phyloP scores from a whole-genome alignment of 2,329 filamentous ascomycete genomes.

The Gnomoniopsis sp. region DNA sequence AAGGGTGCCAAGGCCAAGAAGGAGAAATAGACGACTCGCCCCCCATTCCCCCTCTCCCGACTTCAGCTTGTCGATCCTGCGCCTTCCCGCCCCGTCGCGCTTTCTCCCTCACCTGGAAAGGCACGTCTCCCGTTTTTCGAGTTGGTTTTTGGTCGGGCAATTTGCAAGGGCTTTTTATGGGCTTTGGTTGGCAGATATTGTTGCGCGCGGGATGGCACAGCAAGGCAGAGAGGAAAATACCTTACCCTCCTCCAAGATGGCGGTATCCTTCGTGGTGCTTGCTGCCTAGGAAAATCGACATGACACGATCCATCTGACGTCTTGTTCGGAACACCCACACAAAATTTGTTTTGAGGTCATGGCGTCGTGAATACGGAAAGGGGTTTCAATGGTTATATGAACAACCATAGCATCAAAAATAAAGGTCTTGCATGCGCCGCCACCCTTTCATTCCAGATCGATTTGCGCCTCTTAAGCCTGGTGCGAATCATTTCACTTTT shows the following conservation, averaged over 20 bases:
- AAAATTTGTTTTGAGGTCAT: slow-evolving; percentile 14
- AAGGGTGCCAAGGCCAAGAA: slow-evolving; percentile 96
- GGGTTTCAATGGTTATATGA: slow-evolving; percentile 9
- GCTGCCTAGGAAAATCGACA: slow-evolving; percentile 9
- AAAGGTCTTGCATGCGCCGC: slow-evolving; percentile 15
- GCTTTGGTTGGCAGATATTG: slow-evolving; percentile 13
- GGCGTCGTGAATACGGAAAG: slow-evolving; percentile 14
- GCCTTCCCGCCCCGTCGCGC: slow-evolving; percentile 2
- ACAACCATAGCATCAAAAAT: slow-evolving; percentile 14
- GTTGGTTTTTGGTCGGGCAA: slow-evolving; percentile 14
- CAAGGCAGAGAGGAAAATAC: slow-evolving; percentile 7
- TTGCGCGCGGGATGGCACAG: slow-evolving; percentile 8
- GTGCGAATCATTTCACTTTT: not conserved
- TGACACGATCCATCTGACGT: slow-evolving; percentile 13
- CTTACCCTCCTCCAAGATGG: not conserved
- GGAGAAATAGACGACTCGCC: slow-evolving; percentile 68
- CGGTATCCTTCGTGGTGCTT: slow-evolving; percentile 5
- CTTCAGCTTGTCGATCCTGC: slow-evolving; percentile 8
- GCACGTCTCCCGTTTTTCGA: slow-evolving; percentile 17
- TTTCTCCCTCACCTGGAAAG: not conserved
- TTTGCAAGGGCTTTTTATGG: slow-evolving; percentile 11
- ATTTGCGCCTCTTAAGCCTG: not conserved
- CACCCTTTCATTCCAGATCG: not conserved
- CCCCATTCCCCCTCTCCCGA: slow-evolving; percentile 1
- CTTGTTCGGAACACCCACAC: slow-evolving; percentile 8